phyloP scores from a whole-genome alignment of 805 yeast species.

The Kazachstania africana region DNA sequence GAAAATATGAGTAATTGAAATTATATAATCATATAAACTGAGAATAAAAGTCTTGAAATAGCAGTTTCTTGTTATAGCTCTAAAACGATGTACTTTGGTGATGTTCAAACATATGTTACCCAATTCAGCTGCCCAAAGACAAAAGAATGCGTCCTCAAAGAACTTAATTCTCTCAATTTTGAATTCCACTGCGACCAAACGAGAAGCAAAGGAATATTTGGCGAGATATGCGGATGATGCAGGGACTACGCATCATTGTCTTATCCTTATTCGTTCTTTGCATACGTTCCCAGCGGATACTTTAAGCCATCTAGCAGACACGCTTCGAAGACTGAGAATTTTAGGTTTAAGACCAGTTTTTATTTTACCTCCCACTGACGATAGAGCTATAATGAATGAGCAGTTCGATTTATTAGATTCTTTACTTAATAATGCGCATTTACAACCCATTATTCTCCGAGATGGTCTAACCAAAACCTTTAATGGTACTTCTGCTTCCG shows the following conservation, averaged over 20 bases:
- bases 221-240: conserved; percentile 41
- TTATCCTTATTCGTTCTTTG: conserved; percentile 20
- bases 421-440: conserved; percentile 11
- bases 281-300: conserved; percentile 3
- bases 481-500: conserved; percentile 11
- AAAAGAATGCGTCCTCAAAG: conserved; percentile 27
- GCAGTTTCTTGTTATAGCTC: no score
- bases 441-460: conserved; percentile 17
- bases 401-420: conserved; percentile 19
- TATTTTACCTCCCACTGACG: conserved; percentile 37
- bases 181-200: conserved; percentile 82
- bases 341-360: conserved; percentile 66
- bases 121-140: conserved; percentile 7
- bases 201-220: conserved; percentile 79
- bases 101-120: conserved; percentile 14
- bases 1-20: no score
- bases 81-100: no score
- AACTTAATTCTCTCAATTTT: conserved; percentile 75
- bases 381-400: conserved; percentile 1
- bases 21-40: no score
- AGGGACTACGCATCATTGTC: conserved; percentile 13
- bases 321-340: conserved; percentile 18
- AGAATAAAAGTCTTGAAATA: no score
- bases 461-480: conserved; percentile 12
- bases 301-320: conserved; percentile 11